Conservation (phyloP, 768 basidiomycete species). For the Hemileccinum impolitum region DNA sequence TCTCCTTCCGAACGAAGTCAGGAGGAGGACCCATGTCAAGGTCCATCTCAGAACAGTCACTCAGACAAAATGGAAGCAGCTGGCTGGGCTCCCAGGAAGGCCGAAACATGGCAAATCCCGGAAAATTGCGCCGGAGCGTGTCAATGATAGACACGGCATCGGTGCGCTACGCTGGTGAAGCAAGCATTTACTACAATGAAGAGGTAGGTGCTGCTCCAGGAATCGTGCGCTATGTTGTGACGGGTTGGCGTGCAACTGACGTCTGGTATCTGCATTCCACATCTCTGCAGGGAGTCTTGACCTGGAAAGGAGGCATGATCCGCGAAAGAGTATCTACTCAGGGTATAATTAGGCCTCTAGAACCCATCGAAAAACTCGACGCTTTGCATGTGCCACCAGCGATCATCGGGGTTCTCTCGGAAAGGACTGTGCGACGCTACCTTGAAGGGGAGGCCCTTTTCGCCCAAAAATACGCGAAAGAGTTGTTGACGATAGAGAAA, state of each 20-base stretch:
- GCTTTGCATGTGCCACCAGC: constrained; percentile 65
- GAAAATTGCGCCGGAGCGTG: constrained; percentile 16
- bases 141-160: constrained; percentile 10
- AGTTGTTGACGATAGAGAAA: constrained; percentile 58
- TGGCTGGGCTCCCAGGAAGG: constrained; percentile 8
- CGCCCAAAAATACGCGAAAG: constrained; percentile 63
- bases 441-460: constrained; percentile 56
- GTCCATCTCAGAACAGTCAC: constrained; percentile 15
- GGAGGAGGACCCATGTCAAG: constrained; percentile 6
- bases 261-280: not conserved
- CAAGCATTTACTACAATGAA: constrained; percentile 49
- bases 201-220: constrained; percentile 35
- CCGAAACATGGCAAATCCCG: constrained; percentile 18
- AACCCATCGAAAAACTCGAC: constrained; percentile 61
- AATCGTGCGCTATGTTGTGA: not conserved
- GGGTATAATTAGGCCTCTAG: constrained; percentile 81
- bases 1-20: constrained; percentile 18
- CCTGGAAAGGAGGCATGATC: constrained; percentile 67
- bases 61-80: not conserved
- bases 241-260: not conserved
- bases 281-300: constrained; percentile 30
- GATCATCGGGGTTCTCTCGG: constrained; percentile 71
- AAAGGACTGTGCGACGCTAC: constrained; percentile 75
- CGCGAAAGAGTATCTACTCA: constrained; percentile 84
- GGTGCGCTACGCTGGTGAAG: constrained; percentile 56